These are phyloP conservation scores for Botrytis fragariae DNA, from an alignment of 2,329 filamentous ascomycete species.

Conservation along the genomic window DNA sequence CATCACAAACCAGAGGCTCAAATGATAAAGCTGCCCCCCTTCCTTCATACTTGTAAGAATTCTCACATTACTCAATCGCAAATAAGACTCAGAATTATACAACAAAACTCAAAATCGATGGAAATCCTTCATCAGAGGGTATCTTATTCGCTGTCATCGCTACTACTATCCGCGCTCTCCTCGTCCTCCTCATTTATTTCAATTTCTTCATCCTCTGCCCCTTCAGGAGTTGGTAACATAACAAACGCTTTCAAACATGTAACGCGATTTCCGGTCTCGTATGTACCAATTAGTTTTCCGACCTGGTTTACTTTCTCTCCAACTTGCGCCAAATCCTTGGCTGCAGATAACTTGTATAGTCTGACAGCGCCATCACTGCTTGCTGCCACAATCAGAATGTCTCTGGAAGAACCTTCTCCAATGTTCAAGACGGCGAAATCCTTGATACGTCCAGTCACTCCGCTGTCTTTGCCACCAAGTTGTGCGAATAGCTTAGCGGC, in stretches of 20 bases:
- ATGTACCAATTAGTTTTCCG: slow-evolving; percentile 65
- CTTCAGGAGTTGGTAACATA: slow-evolving; percentile 69
- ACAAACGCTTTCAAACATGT: slow-evolving; percentile 85
- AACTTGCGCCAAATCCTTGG: slow-evolving; percentile 38
- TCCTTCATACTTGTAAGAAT: not conserved
- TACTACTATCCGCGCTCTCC: slow-evolving; percentile 28
- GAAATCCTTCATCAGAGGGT: slow-evolving; percentile 26
- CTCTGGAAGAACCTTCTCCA: slow-evolving; percentile 40
- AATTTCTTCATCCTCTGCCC: slow-evolving; percentile 48
- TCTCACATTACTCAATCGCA: not conserved
- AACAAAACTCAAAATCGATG: not conserved
- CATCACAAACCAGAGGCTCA: not conserved
- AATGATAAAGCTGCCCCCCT: not conserved
- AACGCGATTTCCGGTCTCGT: slow-evolving; percentile 83
- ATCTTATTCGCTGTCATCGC: slow-evolving; percentile 39
- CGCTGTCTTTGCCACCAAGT: slow-evolving; percentile 69
- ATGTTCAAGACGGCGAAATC: slow-evolving; percentile 67
- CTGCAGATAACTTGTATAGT: slow-evolving; percentile 63
- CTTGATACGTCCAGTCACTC: slow-evolving; percentile 77
- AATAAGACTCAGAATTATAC: not conserved
- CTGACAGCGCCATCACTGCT: slow-evolving; percentile 86
- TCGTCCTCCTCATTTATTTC: slow-evolving; percentile 32
- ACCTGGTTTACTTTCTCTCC: slow-evolving; percentile 35
- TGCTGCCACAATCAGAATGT: slow-evolving; percentile 64
- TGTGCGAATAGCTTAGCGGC: slow-evolving; percentile 70